Percentiles rank a stretch among this genome's conserved stretches.
phyloP scores from a whole-genome alignment of 306 rosid genomes.

The Ceratonia siliqua region DNA sequence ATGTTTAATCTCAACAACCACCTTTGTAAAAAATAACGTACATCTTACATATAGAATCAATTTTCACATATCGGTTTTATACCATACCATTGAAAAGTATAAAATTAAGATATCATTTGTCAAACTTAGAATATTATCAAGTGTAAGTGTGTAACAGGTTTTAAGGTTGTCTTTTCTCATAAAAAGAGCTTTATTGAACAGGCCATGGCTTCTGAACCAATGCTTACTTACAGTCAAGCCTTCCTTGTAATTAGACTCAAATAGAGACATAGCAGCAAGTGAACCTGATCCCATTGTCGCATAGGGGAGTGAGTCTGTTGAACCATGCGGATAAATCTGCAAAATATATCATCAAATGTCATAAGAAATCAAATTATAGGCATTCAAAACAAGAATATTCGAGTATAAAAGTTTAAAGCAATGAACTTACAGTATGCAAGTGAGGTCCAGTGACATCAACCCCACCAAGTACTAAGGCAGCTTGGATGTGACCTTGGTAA shows the following conservation, averaged over 20 bases:
- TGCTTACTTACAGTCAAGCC: slow-evolving; percentile 45
- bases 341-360: slow-evolving; percentile 30
- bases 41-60: background rate
- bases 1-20: slow-evolving; percentile 13
- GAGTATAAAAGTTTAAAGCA: background rate
- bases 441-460: slow-evolving; percentile 95
- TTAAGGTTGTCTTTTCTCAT: background rate
- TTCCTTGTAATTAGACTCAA: slow-evolving; percentile 58
- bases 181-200: background rate
- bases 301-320: slow-evolving; percentile 66
- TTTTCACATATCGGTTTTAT: background rate
- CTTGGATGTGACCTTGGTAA: slow-evolving; percentile 81
- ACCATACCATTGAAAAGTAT: background rate
- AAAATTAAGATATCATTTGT: background rate
- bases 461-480: slow-evolving; percentile 98
- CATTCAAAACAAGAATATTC: background rate
- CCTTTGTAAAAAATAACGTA: background rate
- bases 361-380: slow-evolving; percentile 5
- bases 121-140: slow-evolving; percentile 5
- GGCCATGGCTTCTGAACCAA: slow-evolving; percentile 13
- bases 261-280: slow-evolving; percentile 54
- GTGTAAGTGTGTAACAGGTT: background rate
- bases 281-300: slow-evolving; percentile 61
- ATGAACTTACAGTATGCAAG: slow-evolving; percentile 67
- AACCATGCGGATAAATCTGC: slow-evolving; percentile 90